Base-by-base conservation (phyloP, 768 basidiomycete species). In the Paxillus rubicundulus region DNA sequence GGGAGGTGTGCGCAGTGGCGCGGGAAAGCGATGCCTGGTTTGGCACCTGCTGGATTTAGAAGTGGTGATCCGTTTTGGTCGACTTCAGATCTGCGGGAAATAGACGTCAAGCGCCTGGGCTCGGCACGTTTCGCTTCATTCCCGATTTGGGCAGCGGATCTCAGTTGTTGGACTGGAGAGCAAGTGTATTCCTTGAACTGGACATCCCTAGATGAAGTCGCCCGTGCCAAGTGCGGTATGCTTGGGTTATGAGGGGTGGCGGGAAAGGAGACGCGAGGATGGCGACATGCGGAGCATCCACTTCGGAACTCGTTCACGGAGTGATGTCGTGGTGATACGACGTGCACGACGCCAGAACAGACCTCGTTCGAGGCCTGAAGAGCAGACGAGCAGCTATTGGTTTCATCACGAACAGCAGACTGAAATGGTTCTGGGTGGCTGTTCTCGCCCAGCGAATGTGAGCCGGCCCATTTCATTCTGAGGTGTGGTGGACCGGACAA, bases 231-330 rank as follows among this genome's bases (percentile, higher is more conserved):
- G 17, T 40, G 28, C 6, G n/a, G 9, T 27, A 37, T 45, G 13
- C 12, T 46, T 41, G 55, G 56, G 28, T 40, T 62, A 18, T 50
- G 38, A n/a, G 56, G 62, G 16, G 50, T 6, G 14, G 55, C 60
- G 37, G 52, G 34, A 37, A 40, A 37, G 9, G 57, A 58, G 17
- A 51, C 14, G 28, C 63, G 66, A 42, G 47, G 53, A 17, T 61
- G 63, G 45, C 58, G 61, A 55, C 65, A 68, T 10, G 65, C 63
- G 6, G 55, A 46, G 52, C 65, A 67, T 42, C 65, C 65, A 54
- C 61, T 67, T 5, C 65, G 66, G 57, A 68, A 67, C 50, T 47
- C 59, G 20, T 52, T 49, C 24, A 38, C 36, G 10, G 56, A 54
- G 34, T 52, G 52, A 17, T 32, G 42, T 49, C 55, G 55, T 47